Evolutionary conservation across 2,329 filamentous ascomycete genomes (phyloP).

Genomic region (Aspergillus aculeatinus): DNA sequence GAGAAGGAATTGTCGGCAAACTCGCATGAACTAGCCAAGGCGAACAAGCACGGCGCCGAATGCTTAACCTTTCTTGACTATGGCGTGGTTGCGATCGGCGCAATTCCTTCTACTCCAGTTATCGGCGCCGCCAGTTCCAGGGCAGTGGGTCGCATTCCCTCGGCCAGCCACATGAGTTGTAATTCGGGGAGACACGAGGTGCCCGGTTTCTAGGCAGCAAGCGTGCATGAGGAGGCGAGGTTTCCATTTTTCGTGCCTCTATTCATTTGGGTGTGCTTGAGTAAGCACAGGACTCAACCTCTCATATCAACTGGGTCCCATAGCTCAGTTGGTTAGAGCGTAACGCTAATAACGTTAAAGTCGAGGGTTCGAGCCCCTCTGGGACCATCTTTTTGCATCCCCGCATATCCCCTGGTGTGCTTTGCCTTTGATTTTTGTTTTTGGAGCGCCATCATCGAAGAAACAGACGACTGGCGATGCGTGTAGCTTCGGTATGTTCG

Average conservation of each 20-base stretch:
- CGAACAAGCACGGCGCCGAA: background rate
- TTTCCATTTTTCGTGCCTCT: background rate
- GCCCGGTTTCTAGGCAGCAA: background rate
- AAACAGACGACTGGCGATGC: too few relatives aligned
- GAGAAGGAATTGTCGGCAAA: background rate
- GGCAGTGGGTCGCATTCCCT: background rate
- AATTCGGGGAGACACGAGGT: background rate
- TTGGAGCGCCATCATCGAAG: too few relatives aligned
- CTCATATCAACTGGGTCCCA: background rate
- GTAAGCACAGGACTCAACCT: background rate
- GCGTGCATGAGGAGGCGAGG: background rate
- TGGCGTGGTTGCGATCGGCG: background rate
- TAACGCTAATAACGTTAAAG: background rate
- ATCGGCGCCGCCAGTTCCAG: background rate
- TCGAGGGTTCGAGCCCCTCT: background rate
- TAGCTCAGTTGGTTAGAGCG: background rate
- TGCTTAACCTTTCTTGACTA: background rate
- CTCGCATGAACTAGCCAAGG: background rate
- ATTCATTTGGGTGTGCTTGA: fast-evolving
- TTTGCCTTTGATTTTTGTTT: background rate
- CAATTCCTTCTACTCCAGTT: background rate
- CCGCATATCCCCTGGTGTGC: background rate
- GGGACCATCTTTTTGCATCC: background rate
- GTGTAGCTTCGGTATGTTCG: background rate
- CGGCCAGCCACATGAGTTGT: background rate